Percentiles rank a stretch among this genome's conserved stretches.
Conservation (phyloP, 805 yeast genomes). For the Ogataea trehaloabstinens region DNA sequence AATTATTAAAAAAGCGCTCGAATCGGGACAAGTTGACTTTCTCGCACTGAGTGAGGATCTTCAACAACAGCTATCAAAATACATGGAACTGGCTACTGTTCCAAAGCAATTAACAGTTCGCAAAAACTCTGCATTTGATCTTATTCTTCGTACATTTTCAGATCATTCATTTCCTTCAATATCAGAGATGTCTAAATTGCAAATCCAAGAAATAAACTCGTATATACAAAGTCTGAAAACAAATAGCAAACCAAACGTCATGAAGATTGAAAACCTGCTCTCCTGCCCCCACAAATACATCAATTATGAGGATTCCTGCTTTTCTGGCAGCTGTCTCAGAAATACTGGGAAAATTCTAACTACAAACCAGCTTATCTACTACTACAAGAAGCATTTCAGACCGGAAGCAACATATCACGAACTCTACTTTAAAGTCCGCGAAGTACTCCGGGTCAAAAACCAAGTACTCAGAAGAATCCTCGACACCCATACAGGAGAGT, state of each 20-base stretch:
- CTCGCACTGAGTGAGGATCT: constrained; percentile 7
- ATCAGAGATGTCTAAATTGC: neutral
- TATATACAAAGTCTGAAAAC: constrained; percentile 7
- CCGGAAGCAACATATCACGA: constrained; percentile 9
- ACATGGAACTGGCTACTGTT: constrained; percentile 4
- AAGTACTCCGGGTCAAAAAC: constrained; percentile 11
- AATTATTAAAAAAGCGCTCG: constrained; percentile 1
- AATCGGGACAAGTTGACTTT: neutral
- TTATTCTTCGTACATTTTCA: constrained; percentile 7
- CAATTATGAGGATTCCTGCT: constrained; percentile 4
- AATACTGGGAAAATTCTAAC: constrained; percentile 11
- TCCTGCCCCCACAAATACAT: constrained; percentile 3
- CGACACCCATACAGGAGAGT: constrained; percentile 15
- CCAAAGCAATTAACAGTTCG: constrained; percentile 5
- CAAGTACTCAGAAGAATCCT: constrained; percentile 9
- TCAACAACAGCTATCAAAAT: constrained; percentile 4
- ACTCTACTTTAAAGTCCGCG: constrained; percentile 13
- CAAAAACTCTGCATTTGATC: constrained; percentile 15
- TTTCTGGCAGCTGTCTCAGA: constrained; percentile 1
- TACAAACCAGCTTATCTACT: constrained; percentile 15
- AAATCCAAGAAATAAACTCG: constrained; percentile 1
- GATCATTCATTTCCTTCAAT: constrained; percentile 8
- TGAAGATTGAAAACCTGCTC: constrained; percentile 13
- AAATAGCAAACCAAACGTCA: constrained; percentile 7
- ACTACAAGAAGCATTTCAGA: constrained; percentile 8